phyloP scores from a whole-genome alignment of 176 grass and related monocot species.

The Juncus inflexus region DNA sequence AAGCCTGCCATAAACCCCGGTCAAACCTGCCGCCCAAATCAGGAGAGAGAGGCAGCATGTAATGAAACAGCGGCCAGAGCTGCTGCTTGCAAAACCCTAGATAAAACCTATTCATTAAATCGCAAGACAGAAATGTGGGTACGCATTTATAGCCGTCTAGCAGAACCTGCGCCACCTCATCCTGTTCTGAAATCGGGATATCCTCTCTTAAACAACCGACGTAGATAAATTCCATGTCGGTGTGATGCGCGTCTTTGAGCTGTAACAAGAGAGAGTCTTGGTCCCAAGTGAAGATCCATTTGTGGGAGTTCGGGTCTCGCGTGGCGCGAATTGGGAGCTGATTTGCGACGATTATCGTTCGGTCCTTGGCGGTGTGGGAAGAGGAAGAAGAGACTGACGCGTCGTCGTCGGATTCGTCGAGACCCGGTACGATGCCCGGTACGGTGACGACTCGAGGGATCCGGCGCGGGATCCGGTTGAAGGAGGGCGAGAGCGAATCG shows the following conservation, averaged over 20 bases:
- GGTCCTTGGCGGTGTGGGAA: slow-evolving; percentile 43
- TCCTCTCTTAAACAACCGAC: slow-evolving; percentile 78
- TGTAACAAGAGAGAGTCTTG: slow-evolving; percentile 81
- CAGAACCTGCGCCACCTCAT: slow-evolving; percentile 57
- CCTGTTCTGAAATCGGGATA: slow-evolving; percentile 55
- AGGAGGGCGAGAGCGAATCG: slow-evolving; percentile 36
- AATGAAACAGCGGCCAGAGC: slow-evolving; percentile 98
- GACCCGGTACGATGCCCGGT: slow-evolving; percentile 76
- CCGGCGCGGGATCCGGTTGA: slow-evolving; percentile 41
- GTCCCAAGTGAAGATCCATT: slow-evolving; percentile 72
- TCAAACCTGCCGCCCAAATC: slow-evolving; percentile 91
- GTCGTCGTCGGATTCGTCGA: slow-evolving; percentile 52
- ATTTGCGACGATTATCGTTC: slow-evolving; percentile 90
- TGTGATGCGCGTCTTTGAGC: slow-evolving; percentile 62
- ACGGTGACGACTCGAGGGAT: slow-evolving; percentile 78
- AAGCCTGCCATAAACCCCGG: slow-evolving; percentile 76
- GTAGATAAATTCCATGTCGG: slow-evolving; percentile 78
- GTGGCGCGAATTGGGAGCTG: slow-evolving; percentile 73
- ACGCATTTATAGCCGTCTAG: slow-evolving; percentile 69
- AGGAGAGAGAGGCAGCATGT: slow-evolving; percentile 93
- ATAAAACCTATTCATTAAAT: slow-evolving; percentile 70
- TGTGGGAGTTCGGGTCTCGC: slow-evolving; percentile 17
- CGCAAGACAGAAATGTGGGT: slow-evolving; percentile 69
- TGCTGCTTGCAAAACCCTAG: slow-evolving; percentile 98
- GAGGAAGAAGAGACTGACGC: slow-evolving; percentile 48